Evolutionary conservation across 2,329 filamentous ascomycete species (phyloP).

Genomic region (Blastomyces percursus): DNA sequence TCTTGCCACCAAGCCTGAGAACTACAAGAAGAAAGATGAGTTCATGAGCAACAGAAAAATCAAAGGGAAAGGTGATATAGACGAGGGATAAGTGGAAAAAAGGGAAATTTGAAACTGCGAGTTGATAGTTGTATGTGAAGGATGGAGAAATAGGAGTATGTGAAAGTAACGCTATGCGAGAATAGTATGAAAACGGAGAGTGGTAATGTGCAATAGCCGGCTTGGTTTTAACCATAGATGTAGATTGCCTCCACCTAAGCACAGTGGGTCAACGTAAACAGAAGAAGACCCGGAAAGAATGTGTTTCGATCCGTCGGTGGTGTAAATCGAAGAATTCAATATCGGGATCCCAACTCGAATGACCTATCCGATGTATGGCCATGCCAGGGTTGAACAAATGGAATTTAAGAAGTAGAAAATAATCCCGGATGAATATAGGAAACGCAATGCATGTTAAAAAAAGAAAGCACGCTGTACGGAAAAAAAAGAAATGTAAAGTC

Average conservation of each 20-base stretch:
- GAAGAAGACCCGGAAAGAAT: not conserved
- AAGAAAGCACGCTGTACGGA: not conserved
- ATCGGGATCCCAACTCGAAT: not conserved
- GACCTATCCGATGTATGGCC: not conserved
- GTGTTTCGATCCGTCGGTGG: not conserved
- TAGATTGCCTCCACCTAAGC: not conserved
- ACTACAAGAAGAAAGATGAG: not conserved
- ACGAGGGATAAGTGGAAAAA: not conserved
- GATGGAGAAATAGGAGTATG: not conserved
- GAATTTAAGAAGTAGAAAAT: not conserved
- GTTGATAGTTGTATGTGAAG: not conserved
- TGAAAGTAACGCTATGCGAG: not conserved
- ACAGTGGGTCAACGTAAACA: not conserved
- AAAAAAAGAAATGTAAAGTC: not conserved
- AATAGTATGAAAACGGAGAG: not conserved
- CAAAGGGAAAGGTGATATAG: not conserved
- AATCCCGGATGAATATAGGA: not conserved
- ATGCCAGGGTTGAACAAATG: not conserved
- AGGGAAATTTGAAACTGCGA: not conserved
- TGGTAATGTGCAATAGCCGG: not conserved
- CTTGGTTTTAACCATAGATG: not conserved
- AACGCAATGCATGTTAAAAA: not conserved
- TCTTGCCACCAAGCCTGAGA: not conserved
- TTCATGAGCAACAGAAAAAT: not conserved
- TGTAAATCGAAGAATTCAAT: not conserved